A percentile compares a stretch with the other conserved stretches of the same genome.
Evolutionary conservation across 176 grass and related monocot genomes (phyloP).

Genomic region (Hyparrhenia diplandra): DNA sequence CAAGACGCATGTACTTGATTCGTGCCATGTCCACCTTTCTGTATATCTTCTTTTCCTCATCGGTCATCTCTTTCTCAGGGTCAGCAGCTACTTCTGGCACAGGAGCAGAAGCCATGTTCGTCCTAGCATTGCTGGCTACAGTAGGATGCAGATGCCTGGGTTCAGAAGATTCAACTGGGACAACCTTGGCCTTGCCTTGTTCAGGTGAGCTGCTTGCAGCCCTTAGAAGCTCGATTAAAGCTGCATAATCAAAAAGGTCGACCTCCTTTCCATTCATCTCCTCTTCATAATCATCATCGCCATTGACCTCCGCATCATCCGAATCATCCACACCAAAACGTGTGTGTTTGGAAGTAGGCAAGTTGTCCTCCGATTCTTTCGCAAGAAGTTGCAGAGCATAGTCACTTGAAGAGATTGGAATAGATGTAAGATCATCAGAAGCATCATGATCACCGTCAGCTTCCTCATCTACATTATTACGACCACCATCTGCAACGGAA

Average conservation of each 20-base stretch:
- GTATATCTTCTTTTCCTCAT: constrained; percentile 79
- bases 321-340: constrained; percentile 27
- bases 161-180: constrained; percentile 27
- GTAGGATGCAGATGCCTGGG: neutral
- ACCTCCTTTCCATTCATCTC: constrained; percentile 30
- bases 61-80: constrained; percentile 44
- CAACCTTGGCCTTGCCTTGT: constrained; percentile 43
- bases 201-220: constrained; percentile 24
- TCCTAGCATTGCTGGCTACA: constrained; percentile 11
- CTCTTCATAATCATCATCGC: constrained; percentile 21
- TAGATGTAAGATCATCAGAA: constrained; percentile 1
- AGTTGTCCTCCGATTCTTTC: constrained; percentile 16
- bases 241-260: constrained; percentile 34
- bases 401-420: neutral
- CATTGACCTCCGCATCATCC: constrained; percentile 25
- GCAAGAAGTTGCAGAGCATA: neutral
- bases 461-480: neutral
- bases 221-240: constrained; percentile 50
- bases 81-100: constrained; percentile 35
- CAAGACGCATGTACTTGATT: constrained; percentile 65
- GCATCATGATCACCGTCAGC: neutral
- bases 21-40: constrained; percentile 56
- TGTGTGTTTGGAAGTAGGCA: constrained; percentile 25
- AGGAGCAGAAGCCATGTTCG: constrained; percentile 3
- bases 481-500: neutral